Percentiles rank a stretch among this genome's conserved stretches.
phyloP scores from a whole-genome alignment of 2,329 filamentous ascomycete genomes.

The Didymella lethalis region DNA sequence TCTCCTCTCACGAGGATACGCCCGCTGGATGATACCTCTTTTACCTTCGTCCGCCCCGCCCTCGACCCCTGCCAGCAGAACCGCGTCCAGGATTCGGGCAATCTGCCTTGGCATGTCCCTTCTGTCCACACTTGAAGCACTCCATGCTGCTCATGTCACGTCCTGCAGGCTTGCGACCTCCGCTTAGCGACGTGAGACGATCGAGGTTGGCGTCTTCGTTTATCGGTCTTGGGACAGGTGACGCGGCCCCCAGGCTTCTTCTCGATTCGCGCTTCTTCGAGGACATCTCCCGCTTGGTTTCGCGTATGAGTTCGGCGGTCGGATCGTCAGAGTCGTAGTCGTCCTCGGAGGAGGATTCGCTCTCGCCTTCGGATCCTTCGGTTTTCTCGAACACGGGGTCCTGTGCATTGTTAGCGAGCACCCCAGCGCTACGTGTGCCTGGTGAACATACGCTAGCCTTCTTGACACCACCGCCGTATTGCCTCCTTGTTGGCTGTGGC shows the following conservation, averaged over 20 bases:
- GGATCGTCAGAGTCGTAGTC: slow-evolving; percentile 55
- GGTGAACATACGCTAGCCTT: slow-evolving; percentile 31
- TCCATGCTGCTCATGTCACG: slow-evolving; percentile 51
- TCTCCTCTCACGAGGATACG: not conserved
- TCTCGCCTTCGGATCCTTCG: slow-evolving; percentile 37
- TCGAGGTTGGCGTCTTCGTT: slow-evolving; percentile 71
- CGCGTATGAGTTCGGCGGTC: slow-evolving; percentile 55
- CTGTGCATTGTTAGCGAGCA: slow-evolving; percentile 30
- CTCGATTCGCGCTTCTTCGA: slow-evolving; percentile 54
- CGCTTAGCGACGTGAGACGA: slow-evolving; percentile 64
- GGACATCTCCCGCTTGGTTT: slow-evolving; percentile 56
- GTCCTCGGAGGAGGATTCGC: slow-evolving; percentile 45
- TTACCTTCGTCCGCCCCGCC: slow-evolving; percentile 34
- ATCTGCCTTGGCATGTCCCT: slow-evolving; percentile 66
- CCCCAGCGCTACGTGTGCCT: slow-evolving; percentile 5
- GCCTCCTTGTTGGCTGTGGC: slow-evolving; percentile 51
- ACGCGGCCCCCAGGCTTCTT: slow-evolving; percentile 55
- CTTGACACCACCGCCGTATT: slow-evolving; percentile 61
- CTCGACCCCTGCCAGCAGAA: slow-evolving; percentile 36
- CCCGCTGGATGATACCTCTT: not conserved
- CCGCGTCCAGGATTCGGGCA: slow-evolving; percentile 57
- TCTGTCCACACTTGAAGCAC: slow-evolving; percentile 69
- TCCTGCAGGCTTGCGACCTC: slow-evolving; percentile 43
- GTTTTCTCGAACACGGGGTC: slow-evolving; percentile 30
- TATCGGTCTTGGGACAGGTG: slow-evolving; percentile 65